Evolutionary conservation across 345 rosid genomes (phyloP).

Genomic region (Populus euphratica): DNA sequence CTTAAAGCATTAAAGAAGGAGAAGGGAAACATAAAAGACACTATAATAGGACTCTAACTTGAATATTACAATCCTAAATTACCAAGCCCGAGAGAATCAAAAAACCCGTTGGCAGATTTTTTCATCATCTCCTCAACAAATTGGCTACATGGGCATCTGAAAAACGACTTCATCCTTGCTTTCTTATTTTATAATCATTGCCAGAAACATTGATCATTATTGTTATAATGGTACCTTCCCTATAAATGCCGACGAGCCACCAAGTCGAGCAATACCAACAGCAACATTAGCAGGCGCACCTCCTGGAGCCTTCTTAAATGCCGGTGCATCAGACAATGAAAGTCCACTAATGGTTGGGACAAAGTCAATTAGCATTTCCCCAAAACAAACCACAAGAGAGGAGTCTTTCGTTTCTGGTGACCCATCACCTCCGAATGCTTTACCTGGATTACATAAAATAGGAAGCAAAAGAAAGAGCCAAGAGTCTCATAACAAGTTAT

Average conservation of each 20-base stretch:
- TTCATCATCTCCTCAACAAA: not conserved
- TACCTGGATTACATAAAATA: conserved; percentile 35
- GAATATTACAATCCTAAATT: not conserved
- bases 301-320: conserved; percentile 90
- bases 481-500: not conserved
- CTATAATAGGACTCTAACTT: not conserved
- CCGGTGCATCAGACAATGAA: conserved; percentile 83
- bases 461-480: not conserved
- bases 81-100: not conserved
- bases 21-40: not conserved
- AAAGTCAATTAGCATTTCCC: conserved; percentile 94
- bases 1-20: not conserved
- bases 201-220: not conserved
- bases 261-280: conserved; percentile 88
- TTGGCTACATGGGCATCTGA: not conserved
- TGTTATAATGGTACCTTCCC: conserved; percentile 57
- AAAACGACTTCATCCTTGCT: not conserved
- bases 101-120: not conserved
- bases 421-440: conserved; percentile 49
- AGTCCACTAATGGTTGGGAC: conserved; percentile 79
- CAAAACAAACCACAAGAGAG: conserved; percentile 79
- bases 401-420: conserved; percentile 44
- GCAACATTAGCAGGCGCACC: conserved; percentile 99
- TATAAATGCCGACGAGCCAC: conserved; percentile 87
- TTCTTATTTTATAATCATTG: not conserved